These are phyloP conservation scores for Phyllosticta capitalensis DNA, from an alignment of 2,329 filamentous ascomycete species.

Conservation along the genomic window DNA sequence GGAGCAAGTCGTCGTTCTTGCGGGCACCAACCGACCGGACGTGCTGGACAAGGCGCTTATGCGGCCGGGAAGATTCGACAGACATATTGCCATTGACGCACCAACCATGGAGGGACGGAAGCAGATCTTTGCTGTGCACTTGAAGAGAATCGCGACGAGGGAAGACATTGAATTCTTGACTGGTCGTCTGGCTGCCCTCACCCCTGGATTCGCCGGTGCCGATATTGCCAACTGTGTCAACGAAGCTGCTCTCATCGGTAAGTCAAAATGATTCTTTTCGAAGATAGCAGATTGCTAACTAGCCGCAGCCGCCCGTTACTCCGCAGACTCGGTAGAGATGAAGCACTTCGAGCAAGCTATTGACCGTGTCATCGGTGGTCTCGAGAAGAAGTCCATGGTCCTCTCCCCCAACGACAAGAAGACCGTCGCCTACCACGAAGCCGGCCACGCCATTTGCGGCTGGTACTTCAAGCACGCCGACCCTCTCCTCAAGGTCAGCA, in stretches of 20 bases:
- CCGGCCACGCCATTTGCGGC: slow-evolving; percentile 94
- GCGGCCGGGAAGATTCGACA: slow-evolving; percentile 92
- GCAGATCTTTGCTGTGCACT: slow-evolving; percentile 91
- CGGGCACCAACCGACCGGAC: slow-evolving; percentile 92
- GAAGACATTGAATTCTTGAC: slow-evolving; percentile 83
- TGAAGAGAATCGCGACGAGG: slow-evolving; percentile 87
- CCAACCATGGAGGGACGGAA: slow-evolving; percentile 95
- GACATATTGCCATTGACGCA: slow-evolving; percentile 89
- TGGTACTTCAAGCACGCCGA: slow-evolving; percentile 98
- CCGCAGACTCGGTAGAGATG: slow-evolving; percentile 75
- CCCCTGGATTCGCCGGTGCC: slow-evolving; percentile 91
- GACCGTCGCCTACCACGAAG: slow-evolving; percentile 96
- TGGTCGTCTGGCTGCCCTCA: slow-evolving; percentile 82
- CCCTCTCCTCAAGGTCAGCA: slow-evolving; percentile 93
- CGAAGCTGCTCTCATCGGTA: slow-evolving; percentile 92
- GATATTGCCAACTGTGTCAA: slow-evolving; percentile 99
- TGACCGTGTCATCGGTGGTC: slow-evolving; percentile 88
- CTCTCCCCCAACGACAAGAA: slow-evolving; percentile 89
- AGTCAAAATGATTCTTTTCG: slow-evolving; percentile 24
- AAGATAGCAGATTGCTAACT: slow-evolving; percentile 30
- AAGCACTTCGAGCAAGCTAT: slow-evolving; percentile 94
- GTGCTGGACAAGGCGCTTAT: slow-evolving; percentile 91
- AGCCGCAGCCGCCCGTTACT: slow-evolving; percentile 64
- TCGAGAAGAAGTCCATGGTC: slow-evolving; percentile 95
- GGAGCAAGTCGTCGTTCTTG: slow-evolving; percentile 92